phyloP scores from a whole-genome alignment of 768 basidiomycete genomes.

The Trametes coccinea region DNA sequence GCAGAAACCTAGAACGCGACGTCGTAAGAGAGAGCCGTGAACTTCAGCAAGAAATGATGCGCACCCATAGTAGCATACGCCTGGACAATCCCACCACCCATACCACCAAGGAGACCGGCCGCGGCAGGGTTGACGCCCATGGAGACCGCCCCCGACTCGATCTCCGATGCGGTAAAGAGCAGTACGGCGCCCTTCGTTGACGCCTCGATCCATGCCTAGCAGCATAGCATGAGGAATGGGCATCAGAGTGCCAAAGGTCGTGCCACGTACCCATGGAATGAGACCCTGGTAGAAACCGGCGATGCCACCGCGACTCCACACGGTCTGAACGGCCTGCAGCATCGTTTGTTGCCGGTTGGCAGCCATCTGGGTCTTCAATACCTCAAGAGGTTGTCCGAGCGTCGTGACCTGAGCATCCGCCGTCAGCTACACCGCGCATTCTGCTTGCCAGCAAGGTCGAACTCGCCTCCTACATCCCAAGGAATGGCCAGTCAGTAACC shows the following conservation, averaged over 20 bases:
- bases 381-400: conserved; percentile 96
- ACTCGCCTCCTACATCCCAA: conserved; percentile 66
- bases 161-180: conserved; percentile 94
- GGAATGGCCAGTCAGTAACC: conserved; percentile 28
- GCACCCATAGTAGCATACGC: conserved; percentile 99
- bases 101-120: conserved; percentile 92
- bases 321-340: conserved; percentile 78
- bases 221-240: background rate
- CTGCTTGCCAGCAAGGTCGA: background rate
- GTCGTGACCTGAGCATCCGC: conserved; percentile 76
- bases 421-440: background rate
- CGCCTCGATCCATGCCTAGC: conserved; percentile 97
- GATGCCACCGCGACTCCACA: conserved; percentile 91
- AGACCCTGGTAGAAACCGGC: conserved; percentile 95
- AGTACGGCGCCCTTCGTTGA: conserved; percentile 97
- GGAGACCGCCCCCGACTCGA: conserved; percentile 66
- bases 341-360: conserved; percentile 93
- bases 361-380: conserved; percentile 99
- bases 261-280: conserved; percentile 86
- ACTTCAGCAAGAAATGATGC: conserved; percentile 31
- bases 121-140: conserved; percentile 78
- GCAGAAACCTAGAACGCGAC: conserved; percentile 73
- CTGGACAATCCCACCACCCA: conserved; percentile 96
- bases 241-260: background rate
- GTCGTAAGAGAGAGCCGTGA: background rate